phyloP scores from a whole-genome alignment of 2,329 filamentous ascomycete species.

The Penicillium sp. region DNA sequence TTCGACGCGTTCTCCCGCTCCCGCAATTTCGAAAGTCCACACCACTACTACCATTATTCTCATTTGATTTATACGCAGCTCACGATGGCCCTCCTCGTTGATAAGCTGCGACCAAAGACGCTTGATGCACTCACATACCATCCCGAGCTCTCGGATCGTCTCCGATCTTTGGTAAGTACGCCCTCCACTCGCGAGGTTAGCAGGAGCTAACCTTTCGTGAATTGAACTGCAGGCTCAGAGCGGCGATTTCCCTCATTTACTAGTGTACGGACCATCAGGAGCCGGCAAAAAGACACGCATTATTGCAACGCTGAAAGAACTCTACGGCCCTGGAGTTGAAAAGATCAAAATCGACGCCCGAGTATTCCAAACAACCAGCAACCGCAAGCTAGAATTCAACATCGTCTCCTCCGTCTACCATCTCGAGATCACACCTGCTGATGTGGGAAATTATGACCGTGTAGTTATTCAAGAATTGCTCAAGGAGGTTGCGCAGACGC shows the following conservation, averaged over 20 bases:
- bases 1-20: slow-evolving; percentile 36
- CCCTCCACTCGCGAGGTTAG: background rate
- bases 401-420: slow-evolving; percentile 97
- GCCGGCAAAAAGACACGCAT: slow-evolving; percentile 98
- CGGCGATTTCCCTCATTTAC: slow-evolving; percentile 95
- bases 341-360: slow-evolving; percentile 99
- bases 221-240: slow-evolving; percentile 71
- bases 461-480: slow-evolving; percentile 94
- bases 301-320: slow-evolving; percentile 89
- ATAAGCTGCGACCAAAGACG: slow-evolving; percentile 59
- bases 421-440: slow-evolving; percentile 95
- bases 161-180: slow-evolving; percentile 73
- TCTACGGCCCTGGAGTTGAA: slow-evolving; percentile 95
- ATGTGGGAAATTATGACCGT: slow-evolving; percentile 93
- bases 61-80: background rate
- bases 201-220: slow-evolving; percentile 1
- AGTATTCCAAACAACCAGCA: slow-evolving; percentile 91
- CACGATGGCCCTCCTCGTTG: slow-evolving; percentile 64
- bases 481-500: slow-evolving; percentile 97
- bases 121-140: slow-evolving; percentile 76
- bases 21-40: slow-evolving; percentile 15
- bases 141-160: slow-evolving; percentile 78
- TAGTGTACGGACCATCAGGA: slow-evolving; percentile 94
- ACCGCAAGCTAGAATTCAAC: slow-evolving; percentile 98
- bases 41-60: background rate